Evolutionary conservation across 495 filamentous ascomycete genomes (phyloP).

Genomic region (Podospora comata): DNA sequence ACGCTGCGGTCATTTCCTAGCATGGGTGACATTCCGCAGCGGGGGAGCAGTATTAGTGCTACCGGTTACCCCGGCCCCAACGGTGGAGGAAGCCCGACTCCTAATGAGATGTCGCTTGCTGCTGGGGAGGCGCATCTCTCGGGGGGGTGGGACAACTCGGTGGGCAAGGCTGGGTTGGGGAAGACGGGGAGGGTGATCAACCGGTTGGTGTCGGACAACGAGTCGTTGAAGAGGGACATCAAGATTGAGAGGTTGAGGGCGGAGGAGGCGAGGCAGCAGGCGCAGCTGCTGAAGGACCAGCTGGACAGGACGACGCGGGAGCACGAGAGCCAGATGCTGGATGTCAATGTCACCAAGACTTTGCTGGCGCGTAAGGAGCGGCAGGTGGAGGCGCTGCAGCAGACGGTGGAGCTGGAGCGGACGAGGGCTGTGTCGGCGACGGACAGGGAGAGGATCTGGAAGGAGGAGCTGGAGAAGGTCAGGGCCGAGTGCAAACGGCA

Average conservation of each 20-base stretch:
- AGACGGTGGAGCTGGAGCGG: slow-evolving; percentile 63
- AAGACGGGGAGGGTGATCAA: slow-evolving; percentile 95
- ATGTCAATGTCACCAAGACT: slow-evolving; percentile 65
- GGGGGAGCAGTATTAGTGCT: slow-evolving; percentile 31
- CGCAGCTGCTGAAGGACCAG: slow-evolving; percentile 70
- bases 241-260: slow-evolving; percentile 66
- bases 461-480: slow-evolving; percentile 59
- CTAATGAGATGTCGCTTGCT: slow-evolving; percentile 16
- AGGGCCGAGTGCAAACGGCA: slow-evolving; percentile 58
- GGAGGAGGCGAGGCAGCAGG: slow-evolving; percentile 69
- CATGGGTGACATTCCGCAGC: slow-evolving; percentile 22
- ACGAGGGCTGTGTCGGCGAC: slow-evolving; percentile 54
- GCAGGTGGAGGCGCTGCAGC: slow-evolving; percentile 71
- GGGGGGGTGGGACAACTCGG: slow-evolving; percentile 63
- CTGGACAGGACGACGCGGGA: slow-evolving; percentile 64
- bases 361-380: slow-evolving; percentile 73
- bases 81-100: slow-evolving; percentile 10
- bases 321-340: slow-evolving; percentile 66
- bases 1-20: background rate
- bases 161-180: slow-evolving; percentile 75
- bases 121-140: slow-evolving; percentile 24
- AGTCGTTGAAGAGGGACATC: slow-evolving; percentile 75
- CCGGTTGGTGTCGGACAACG: slow-evolving; percentile 82
- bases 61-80: slow-evolving; percentile 33
- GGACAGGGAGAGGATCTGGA: slow-evolving; percentile 61